Evolutionary conservation across 495 filamentous ascomycete genomes (phyloP).

Genomic region (Podospora anserina): DNA sequence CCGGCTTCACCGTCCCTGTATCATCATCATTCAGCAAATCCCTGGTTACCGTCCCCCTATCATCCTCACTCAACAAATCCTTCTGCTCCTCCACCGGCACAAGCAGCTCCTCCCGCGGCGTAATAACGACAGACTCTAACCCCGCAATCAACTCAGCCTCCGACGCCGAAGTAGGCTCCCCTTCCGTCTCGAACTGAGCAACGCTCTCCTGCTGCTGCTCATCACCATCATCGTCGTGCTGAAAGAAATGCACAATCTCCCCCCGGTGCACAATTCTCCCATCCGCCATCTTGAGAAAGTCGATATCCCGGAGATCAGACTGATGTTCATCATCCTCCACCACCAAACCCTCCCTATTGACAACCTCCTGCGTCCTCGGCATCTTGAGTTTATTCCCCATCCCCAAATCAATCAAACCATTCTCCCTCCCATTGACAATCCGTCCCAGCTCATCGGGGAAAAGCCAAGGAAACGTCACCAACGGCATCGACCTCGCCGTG

Average conservation of each 20-base stretch:
- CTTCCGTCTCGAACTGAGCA: neutral
- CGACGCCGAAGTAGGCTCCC: neutral
- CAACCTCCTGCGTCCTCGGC: neutral
- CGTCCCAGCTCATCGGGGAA: constrained; percentile 69
- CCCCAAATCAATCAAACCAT: constrained; percentile 4
- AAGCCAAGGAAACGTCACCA: constrained; percentile 94
- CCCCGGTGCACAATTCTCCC: constrained; percentile 33
- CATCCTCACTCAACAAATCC: neutral
- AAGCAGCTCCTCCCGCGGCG: neutral
- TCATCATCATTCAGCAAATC: neutral
- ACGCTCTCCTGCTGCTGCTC: constrained; percentile 5
- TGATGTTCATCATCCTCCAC: neutral
- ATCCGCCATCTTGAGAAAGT: constrained; percentile 25
- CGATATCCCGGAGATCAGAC: constrained; percentile 16
- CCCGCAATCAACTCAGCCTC: neutral
- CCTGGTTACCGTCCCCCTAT: neutral
- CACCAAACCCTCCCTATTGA: neutral
- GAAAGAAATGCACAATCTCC: constrained; percentile 33
- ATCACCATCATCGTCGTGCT: constrained; percentile 27
- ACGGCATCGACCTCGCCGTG: constrained; percentile 56
- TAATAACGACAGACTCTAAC: neutral
- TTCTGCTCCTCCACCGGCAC: neutral
- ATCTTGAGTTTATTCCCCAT: neutral
- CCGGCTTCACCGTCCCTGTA: neutral
- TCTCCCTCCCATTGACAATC: constrained; percentile 51